These are phyloP conservation scores for Entomortierella beljakovae DNA, from an alignment of 192 early-diverging fungal species.

Conservation along the genomic window DNA sequence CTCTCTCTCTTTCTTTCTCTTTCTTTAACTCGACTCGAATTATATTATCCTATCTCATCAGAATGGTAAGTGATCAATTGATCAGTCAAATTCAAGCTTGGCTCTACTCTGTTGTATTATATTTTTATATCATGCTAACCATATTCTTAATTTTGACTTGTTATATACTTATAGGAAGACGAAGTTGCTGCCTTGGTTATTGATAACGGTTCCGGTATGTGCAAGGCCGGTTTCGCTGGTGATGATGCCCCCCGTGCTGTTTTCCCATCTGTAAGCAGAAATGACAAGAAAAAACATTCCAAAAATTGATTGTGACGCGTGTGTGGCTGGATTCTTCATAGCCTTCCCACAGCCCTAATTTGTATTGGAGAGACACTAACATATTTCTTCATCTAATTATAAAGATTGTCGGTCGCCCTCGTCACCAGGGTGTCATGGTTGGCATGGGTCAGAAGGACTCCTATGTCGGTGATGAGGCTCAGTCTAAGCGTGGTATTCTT, in stretches of 20 bases:
- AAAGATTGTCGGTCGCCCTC: conserved; percentile 84
- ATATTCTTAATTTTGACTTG: no score
- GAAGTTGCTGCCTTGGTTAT: conserved; percentile 91
- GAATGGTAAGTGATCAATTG: conserved; percentile 17
- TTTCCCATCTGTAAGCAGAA: conserved; percentile 48
- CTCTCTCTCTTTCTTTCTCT: neutral
- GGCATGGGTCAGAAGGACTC: conserved; percentile 94
- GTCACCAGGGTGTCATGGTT: conserved; percentile 91
- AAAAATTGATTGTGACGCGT: neutral
- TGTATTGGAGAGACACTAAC: neutral
- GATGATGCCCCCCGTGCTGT: conserved; percentile 93
- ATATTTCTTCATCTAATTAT: neutral
- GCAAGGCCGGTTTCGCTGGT: conserved; percentile 94
- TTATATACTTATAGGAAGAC: conserved; percentile 70
- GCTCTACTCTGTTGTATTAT: neutral
- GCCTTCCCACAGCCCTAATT: neutral
- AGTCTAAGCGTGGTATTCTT: conserved; percentile 90
- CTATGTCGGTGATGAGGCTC: conserved; percentile 93
- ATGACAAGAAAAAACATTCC: no score
- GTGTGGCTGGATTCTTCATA: neutral
- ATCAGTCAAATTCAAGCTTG: neutral
- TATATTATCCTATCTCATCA: neutral
- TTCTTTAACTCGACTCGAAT: neutral
- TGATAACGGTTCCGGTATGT: conserved; percentile 96
- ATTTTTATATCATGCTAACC: neutral